Evolutionary conservation across 495 filamentous ascomycete species (phyloP).

Genomic region (Cudoniella acicularis): DNA sequence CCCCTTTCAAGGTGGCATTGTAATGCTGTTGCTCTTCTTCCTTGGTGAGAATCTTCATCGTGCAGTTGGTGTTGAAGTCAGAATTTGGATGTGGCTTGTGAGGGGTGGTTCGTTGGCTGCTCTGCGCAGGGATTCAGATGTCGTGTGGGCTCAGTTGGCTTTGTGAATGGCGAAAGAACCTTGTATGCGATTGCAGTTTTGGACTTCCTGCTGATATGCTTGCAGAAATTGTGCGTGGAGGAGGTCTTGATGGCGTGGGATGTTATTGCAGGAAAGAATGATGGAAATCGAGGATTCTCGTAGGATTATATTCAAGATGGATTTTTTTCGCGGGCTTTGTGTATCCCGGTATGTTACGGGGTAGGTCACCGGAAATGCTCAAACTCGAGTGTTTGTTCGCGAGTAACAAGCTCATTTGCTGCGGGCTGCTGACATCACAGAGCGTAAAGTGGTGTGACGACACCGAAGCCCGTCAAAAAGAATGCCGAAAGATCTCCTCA

Average conservation of each 20-base stretch:
- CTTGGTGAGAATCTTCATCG: conserved; percentile 91
- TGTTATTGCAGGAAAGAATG: too few species aligned
- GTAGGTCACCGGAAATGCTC: conserved; percentile 3
- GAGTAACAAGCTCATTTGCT: background rate
- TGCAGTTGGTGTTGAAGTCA: background rate
- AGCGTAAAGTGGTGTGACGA: background rate
- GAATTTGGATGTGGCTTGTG: background rate
- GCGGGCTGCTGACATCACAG: background rate
- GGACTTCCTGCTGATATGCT: too few species aligned
- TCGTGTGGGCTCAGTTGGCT: background rate
- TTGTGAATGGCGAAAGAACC: background rate
- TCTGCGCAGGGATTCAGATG: background rate
- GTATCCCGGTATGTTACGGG: background rate
- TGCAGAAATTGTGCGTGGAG: too few species aligned
- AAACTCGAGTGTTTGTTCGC: background rate
- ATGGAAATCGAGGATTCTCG: too few species aligned
- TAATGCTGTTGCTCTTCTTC: conserved; percentile 77
- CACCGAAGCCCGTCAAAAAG: too few species aligned
- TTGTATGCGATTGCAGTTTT: too few species aligned
- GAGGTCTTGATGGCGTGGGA: too few species aligned
- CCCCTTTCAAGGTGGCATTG: conserved; percentile 70
- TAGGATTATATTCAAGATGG: background rate
- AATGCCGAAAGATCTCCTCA: too few species aligned
- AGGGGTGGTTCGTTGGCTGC: background rate
- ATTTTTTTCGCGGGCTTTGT: background rate